Base-by-base conservation (phyloP, 306 rosid genomes). In the Castanospermum australe region DNA sequence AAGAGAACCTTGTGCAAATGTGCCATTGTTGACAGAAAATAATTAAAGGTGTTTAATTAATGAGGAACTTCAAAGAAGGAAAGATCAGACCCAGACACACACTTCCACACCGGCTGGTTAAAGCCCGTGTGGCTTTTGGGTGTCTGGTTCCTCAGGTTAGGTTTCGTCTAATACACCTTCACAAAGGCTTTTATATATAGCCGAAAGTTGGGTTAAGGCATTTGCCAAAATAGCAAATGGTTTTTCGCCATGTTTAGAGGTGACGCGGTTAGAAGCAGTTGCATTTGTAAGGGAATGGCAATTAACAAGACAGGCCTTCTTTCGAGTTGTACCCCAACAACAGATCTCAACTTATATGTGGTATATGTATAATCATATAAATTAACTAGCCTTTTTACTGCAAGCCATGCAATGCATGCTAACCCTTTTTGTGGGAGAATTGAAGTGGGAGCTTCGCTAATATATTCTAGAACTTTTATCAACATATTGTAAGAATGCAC, bases 1-100 rank as follows among this genome's bases (percentile, higher is more conserved):
- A 44, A 51, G 51, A 87, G 15, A 64, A 84, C 74, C 71, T 88
- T 81, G 20, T 8, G 41, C 36, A 81, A 55, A 57, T 82, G 60
- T 44, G 85, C 80, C 99, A 89, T 89, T 75, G 79, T 79, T 75
- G 84, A 12, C 17, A 6, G 17, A 5, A 24, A 56, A 7, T 3
- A 12, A 5, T 5, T 18, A 6, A 39, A 36, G 15, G 14, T n/a
- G 45, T 68, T 50, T n/a, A 8, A 9, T 50, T n/a, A 8, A 9
- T 9, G 14, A 75, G 12, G 47, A 33, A 13, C n/a, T 0, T 25
- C 6, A 32, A 50, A 0, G 24, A 78, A 38, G 12, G 18, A 36
- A 11, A 0, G 11, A 60, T 5, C 0, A 8, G 5, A 2, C n/a
- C 50, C 81, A 75, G 57, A 81, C 33, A 45, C 33, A 45, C 81